A percentile compares a stretch with the other conserved stretches of the same genome.
Conservation (phyloP, 306 rosid genomes). For the Adenanthera pavonina region DNA sequence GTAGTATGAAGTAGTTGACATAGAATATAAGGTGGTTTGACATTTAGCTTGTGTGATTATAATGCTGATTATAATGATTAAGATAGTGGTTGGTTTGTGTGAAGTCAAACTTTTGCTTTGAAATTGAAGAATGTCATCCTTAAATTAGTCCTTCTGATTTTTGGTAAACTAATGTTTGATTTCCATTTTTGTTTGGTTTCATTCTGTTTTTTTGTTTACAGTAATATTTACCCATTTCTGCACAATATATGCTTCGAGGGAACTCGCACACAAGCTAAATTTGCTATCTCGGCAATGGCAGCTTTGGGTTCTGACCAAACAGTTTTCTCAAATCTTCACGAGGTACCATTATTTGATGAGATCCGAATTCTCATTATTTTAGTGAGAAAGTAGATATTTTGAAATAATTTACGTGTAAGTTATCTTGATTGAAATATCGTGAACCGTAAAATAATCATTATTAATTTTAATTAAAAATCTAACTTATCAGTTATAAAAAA, state of each 20-base stretch:
- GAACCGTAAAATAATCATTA: neutral
- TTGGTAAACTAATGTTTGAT: conserved; percentile 15
- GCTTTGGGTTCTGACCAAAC: conserved; percentile 60
- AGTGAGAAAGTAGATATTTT: neutral
- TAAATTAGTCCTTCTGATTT: conserved; percentile 1
- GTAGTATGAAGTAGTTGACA: neutral
- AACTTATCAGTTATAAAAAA: neutral
- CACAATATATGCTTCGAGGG: conserved; percentile 72
- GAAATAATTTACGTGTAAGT: neutral
- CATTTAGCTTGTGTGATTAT: neutral
- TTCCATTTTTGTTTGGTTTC: conserved; percentile 27
- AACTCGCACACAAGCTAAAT: conserved; percentile 79
- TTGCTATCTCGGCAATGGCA: conserved; percentile 74
- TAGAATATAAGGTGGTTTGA: neutral
- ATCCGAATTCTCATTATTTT: neutral
- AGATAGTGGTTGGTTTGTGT: neutral
- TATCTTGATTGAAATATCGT: neutral
- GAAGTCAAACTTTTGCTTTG: conserved; percentile 14
- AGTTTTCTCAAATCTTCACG: conserved; percentile 54
- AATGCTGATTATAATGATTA: neutral
- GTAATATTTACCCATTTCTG: conserved; percentile 76
- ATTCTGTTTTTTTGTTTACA: conserved; percentile 42
- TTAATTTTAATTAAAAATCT: neutral
- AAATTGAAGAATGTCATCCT: conserved; percentile 26
- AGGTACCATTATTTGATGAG: conserved; percentile 58